These are phyloP conservation scores for Barnettozyma populi DNA, from an alignment of 805 yeast species.

Conservation along the genomic window DNA sequence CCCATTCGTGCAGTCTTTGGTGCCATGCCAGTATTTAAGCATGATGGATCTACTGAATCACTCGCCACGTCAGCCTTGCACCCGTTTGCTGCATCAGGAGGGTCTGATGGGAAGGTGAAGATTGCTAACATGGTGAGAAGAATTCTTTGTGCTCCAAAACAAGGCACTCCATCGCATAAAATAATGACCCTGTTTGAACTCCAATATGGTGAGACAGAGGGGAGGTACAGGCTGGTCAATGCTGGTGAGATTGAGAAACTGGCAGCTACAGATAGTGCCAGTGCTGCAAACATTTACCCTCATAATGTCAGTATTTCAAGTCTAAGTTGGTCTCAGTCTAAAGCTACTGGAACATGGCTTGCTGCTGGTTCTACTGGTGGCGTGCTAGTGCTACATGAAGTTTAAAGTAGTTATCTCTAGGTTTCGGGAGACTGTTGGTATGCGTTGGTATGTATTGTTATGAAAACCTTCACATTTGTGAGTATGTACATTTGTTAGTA, in stretches of 20 bases:
- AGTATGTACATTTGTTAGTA: constrained; percentile 35
- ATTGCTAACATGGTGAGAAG: constrained; percentile 37
- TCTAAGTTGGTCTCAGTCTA: constrained; percentile 54
- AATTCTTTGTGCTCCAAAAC: constrained; percentile 30
- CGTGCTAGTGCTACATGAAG: constrained; percentile 32
- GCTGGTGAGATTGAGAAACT: constrained; percentile 31
- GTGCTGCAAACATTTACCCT: constrained; percentile 36
- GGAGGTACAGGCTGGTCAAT: constrained; percentile 37
- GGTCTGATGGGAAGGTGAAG: constrained; percentile 43
- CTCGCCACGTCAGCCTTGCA: constrained; percentile 38
- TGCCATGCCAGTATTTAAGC: constrained; percentile 31
- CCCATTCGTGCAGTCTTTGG: constrained; percentile 34
- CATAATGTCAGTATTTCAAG: constrained; percentile 44
- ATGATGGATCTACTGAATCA: constrained; percentile 36
- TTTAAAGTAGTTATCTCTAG: background rate
- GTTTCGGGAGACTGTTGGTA: no score
- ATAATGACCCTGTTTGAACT: constrained; percentile 32
- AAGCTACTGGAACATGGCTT: constrained; percentile 40
- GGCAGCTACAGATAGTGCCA: constrained; percentile 21
- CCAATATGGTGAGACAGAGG: constrained; percentile 35
- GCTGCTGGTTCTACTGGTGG: constrained; percentile 51
- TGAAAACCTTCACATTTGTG: background rate
- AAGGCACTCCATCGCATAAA: constrained; percentile 24
- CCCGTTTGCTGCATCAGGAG: constrained; percentile 43
- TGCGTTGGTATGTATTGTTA: no score